Evolutionary conservation across 2,329 filamentous ascomycete genomes (phyloP), one percentile per base, ranked within the genome.

Genomic region (Venturia oleaginea): DNA sequence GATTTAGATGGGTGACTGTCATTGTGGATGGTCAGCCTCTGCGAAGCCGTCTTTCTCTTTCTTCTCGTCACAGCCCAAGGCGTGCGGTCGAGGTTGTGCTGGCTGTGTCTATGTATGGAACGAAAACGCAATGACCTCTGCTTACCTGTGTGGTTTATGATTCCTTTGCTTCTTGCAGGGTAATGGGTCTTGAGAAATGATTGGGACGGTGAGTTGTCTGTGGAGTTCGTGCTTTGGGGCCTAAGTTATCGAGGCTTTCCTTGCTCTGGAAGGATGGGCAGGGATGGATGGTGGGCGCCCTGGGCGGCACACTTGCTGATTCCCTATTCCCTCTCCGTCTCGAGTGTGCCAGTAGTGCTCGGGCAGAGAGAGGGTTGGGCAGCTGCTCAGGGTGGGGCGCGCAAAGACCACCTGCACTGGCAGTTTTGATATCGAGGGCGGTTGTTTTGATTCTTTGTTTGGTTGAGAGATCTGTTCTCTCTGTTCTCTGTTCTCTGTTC

Each of bases 61-160:
- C 59, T 22, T 60, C 59, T 43, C n/a, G n/a, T n/a, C 30, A 59
- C 55, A 60, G 22, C 37, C 59, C 59, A 60, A 60, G 10, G 4
- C 1, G 11, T 60, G 24, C 59, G 59, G 59, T 60, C 37, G 5
- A 40, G n/a, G 32, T 43, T 24, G 59, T 40, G 22, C 13, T 17
- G 13, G 3, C 7, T 17, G 59, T 3, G 59, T 27, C 40, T 40
- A 32, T 40, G 40, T 24, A 22, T 17, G 59, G 40, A 8, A n/a
- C 13, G 57, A 24, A n/a, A 17, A 40, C 10, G 55, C 32, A 22
- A 34, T 4, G 11, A 22, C 11, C 3, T 8, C 2, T n/a, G 40
- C 59, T 60, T 27, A 60, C 59, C 59, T 60, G 40, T 42, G 34
- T 24, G 11, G 11, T 4, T 22, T 40, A n/a, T 60, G 59, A 17